These are phyloP conservation scores for Sclerotinia glacialis DNA, from an alignment of 2,329 filamentous ascomycete genomes.

Conservation along the genomic window DNA sequence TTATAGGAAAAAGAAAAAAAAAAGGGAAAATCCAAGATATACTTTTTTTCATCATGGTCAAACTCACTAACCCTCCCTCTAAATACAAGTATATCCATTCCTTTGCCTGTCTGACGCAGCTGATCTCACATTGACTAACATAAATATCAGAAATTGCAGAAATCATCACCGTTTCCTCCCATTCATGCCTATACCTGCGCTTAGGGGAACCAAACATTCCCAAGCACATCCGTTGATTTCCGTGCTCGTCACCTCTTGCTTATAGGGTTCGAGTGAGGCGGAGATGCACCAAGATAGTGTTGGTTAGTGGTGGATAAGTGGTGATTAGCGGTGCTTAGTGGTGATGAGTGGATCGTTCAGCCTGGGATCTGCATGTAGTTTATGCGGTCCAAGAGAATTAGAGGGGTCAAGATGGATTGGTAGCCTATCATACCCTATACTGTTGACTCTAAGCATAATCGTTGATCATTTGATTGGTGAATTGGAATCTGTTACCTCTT, in stretches of 20 bases:
- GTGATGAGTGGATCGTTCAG: not conserved
- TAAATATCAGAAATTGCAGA: not conserved
- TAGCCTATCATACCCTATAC: too few relatives aligned
- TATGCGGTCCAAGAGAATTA: constrained; percentile 1
- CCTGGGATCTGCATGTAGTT: constrained; percentile 5
- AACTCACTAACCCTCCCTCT: constrained; percentile 25
- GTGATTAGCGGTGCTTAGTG: not conserved
- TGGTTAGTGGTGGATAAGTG: not conserved
- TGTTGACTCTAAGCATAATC: constrained; percentile 6
- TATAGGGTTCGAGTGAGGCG: constrained; percentile 18
- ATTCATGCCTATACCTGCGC: constrained; percentile 13
- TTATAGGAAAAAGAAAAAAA: not conserved
- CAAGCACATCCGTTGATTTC: constrained; percentile 8
- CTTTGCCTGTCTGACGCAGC: constrained; percentile 5
- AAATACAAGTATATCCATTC: constrained; percentile 25
- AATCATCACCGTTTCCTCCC: not conserved
- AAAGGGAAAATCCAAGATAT: not conserved
- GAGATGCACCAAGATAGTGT: not conserved
- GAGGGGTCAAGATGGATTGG: not conserved
- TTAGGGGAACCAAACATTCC: constrained; percentile 16
- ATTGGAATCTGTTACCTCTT: not conserved
- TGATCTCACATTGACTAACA: constrained; percentile 12
- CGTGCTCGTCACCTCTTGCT: constrained; percentile 17
- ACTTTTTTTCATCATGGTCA: not conserved
- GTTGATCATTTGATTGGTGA: not conserved